Conservation (phyloP, 2,329 filamentous ascomycete genomes). For the Phaeomoniella chlamydospora region DNA sequence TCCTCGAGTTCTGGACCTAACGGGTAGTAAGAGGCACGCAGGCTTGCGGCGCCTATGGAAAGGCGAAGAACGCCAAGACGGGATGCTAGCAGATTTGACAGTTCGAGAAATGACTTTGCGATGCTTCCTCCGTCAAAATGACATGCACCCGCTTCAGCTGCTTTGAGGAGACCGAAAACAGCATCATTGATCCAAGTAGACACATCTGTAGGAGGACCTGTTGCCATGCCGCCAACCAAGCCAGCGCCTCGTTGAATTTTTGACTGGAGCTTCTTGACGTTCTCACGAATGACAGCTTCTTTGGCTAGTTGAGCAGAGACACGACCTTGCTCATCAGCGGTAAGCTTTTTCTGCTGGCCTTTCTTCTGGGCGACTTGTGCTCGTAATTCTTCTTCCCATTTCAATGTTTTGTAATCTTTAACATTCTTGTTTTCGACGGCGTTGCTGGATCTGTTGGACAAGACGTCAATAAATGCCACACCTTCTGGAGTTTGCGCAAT, state of each 20-base stretch:
- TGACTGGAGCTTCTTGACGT: conserved; percentile 55
- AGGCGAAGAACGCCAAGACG: conserved; percentile 63
- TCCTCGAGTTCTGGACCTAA: conserved; percentile 58
- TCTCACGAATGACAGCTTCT: conserved; percentile 62
- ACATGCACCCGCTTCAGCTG: conserved; percentile 67
- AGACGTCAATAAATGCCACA: conserved; percentile 75
- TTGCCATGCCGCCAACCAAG: conserved; percentile 68
- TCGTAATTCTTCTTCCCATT: conserved; percentile 91
- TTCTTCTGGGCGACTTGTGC: conserved; percentile 85
- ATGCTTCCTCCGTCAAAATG: conserved; percentile 69
- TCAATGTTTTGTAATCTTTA: conserved; percentile 89
- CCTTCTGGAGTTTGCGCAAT: conserved; percentile 88
- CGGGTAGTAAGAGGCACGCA: conserved; percentile 63
- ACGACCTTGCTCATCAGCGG: conserved; percentile 74
- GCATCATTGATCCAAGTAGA: conserved; percentile 77
- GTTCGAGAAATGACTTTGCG: conserved; percentile 63
- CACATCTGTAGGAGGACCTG: conserved; percentile 77
- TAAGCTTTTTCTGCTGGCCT: conserved; percentile 74
- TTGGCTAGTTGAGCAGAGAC: conserved; percentile 84
- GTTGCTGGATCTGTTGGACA: conserved; percentile 65
- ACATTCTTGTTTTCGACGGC: conserved; percentile 68
- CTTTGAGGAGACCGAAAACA: conserved; percentile 56
- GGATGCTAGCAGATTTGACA: conserved; percentile 57
- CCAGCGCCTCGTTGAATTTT: conserved; percentile 71
- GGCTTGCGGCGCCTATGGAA: conserved; percentile 76